Conservation (phyloP, 2,329 filamentous ascomycete genomes). For the Arthrinium puccinioides region DNA sequence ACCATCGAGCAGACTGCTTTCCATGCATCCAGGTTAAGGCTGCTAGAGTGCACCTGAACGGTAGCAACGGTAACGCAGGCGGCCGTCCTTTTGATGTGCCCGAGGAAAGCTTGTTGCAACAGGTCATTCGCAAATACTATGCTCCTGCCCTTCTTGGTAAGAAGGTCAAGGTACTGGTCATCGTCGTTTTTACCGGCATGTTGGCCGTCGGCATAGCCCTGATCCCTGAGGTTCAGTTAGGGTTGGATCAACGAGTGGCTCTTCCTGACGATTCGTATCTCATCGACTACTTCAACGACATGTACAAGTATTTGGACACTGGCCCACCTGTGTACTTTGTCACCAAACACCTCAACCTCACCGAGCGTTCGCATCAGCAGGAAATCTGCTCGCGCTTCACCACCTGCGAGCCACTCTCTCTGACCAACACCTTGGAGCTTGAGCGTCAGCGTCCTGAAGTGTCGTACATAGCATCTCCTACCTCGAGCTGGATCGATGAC, state of each 20-base stretch:
- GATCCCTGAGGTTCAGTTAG: slow-evolving; percentile 76
- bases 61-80: slow-evolving; percentile 49
- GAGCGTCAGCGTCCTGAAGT: slow-evolving; percentile 84
- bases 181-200: slow-evolving; percentile 78
- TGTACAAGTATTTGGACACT: slow-evolving; percentile 85
- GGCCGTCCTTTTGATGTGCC: slow-evolving; percentile 65
- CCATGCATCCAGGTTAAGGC: slow-evolving; percentile 79
- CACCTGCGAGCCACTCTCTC: slow-evolving; percentile 74
- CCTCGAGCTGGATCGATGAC: slow-evolving; percentile 95
- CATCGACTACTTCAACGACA: slow-evolving; percentile 92
- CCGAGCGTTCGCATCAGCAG: slow-evolving; percentile 68
- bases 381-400: slow-evolving; percentile 88
- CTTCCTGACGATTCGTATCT: slow-evolving; percentile 91
- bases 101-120: slow-evolving; percentile 76
- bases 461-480: slow-evolving; percentile 80
- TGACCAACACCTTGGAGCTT: slow-evolving; percentile 86
- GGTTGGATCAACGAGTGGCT: slow-evolving; percentile 89
- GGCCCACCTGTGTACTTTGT: slow-evolving; percentile 97
- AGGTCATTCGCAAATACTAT: slow-evolving; percentile 85
- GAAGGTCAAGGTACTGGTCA: slow-evolving; percentile 68
- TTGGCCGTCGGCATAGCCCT: slow-evolving; percentile 82
- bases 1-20: slow-evolving; percentile 82
- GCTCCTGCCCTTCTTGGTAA: slow-evolving; percentile 74
- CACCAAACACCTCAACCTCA: slow-evolving; percentile 72
- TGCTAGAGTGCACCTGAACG: slow-evolving; percentile 59